Evolutionary conservation across 2,329 filamentous ascomycete species (phyloP), one percentile per base, ranked within the genome.

Genomic region (Hymenoscyphus infarciens): DNA sequence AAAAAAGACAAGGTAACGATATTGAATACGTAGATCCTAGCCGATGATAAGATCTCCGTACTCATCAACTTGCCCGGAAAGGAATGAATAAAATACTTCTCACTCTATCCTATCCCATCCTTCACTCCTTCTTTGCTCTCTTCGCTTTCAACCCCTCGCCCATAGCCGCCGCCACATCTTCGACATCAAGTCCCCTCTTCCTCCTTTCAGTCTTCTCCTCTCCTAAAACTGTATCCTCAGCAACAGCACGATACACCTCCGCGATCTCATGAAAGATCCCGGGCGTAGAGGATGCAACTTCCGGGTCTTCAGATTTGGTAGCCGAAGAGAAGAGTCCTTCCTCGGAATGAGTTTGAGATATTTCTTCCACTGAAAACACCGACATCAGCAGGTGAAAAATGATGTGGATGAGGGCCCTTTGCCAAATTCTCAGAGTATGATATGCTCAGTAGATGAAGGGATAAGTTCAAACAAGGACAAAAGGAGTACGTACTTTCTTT

Each of bases 331-430:
- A 90, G 0, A 87, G 87, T 0, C 86, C 88, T 60, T 88, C 86
- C 52, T 83, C 81, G 6, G 76, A 76, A 73, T 91, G 87, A 3
- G 87, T 89, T 62, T 81, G 77, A 3, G 83, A 84, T 71, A 93
- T 91, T 79, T 92, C 86, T 68, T 87, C 82, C 89, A 93, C 62
- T 64, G 38, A 19, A 19, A 58, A 27, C 25, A 27, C 25, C 0
- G 25, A 27, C 4, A 27, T 27, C 4, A 27, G 25, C 25, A 27
- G 25, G 25, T 1, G 1, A 52, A n/a, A 29, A 19, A 31, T n/a
- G 25, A 57, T 13, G 4, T 8, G 10, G 10, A 33, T 11, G 10
- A 11, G 31, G 31, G 7, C 1, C 1, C 31, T 33, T 33, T 6
- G 7, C 7, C 31, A 7, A 33, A 6, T 33, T 33, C 31, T 33